A percentile compares a stretch with the other conserved stretches of the same genome.
Conservation (phyloP, 768 basidiomycete genomes). For the Boletus patriciae region DNA sequence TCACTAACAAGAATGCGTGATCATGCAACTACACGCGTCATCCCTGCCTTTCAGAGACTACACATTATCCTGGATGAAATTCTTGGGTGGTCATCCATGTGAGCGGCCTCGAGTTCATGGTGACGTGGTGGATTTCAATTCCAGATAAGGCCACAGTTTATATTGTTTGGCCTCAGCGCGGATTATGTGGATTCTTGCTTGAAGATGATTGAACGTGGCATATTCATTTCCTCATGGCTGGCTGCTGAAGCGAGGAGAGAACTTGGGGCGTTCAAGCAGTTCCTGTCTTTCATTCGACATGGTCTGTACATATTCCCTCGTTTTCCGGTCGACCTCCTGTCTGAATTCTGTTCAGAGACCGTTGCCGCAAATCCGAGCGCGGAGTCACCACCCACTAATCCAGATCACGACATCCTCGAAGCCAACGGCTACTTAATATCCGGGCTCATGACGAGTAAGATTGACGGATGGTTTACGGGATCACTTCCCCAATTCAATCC, state of each 20-base stretch:
- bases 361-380: conserved; percentile 50
- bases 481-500: conserved; percentile 39
- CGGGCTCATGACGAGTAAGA: conserved; percentile 63
- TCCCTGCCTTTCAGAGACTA: conserved; percentile 74
- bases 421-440: conserved; percentile 77
- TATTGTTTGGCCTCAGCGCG: conserved; percentile 52
- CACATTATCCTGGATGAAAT: conserved; percentile 77
- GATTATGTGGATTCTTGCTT: conserved; percentile 55
- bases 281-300: conserved; percentile 73
- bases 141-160: conserved; percentile 53
- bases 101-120: conserved; percentile 30
- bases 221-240: conserved; percentile 68
- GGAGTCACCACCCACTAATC: conserved; percentile 45
- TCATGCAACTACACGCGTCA: conserved; percentile 64
- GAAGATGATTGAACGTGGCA: conserved; percentile 52
- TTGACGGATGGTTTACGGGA: conserved; percentile 82
- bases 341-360: conserved; percentile 40
- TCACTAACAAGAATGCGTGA: conserved; percentile 73
- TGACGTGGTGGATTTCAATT: conserved; percentile 9
- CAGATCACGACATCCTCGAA: conserved; percentile 71
- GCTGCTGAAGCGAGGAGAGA: conserved; percentile 66
- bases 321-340: conserved; percentile 13
- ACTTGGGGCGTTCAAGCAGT: conserved; percentile 71
- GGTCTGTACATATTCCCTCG: conserved; percentile 45
- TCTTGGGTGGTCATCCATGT: conserved; percentile 77